Percentiles rank a stretch among this genome's conserved stretches.
These are phyloP conservation scores for Prinsepia uniflora DNA, from an alignment of 306 rosid species.

Conservation along the genomic window DNA sequence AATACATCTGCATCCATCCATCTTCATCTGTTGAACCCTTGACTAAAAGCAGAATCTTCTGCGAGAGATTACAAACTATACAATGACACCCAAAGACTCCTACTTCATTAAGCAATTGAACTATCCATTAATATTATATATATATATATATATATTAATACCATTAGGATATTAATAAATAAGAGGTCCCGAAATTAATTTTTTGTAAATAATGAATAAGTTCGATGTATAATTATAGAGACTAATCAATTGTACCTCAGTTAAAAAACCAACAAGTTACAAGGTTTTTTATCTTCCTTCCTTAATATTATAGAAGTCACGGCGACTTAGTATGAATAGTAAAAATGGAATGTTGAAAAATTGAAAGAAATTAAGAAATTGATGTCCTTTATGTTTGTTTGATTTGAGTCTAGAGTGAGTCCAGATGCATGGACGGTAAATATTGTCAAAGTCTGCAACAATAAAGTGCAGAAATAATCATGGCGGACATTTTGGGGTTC, in stretches of 20 bases:
- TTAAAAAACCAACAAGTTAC: no score
- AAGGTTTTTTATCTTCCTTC: no score
- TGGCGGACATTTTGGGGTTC: slow-evolving; percentile 11
- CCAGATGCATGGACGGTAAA: neutral
- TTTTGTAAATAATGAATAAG: no score
- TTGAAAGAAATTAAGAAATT: neutral
- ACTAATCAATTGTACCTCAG: no score
- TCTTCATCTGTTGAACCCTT: neutral
- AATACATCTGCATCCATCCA: neutral
- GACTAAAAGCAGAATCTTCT: neutral
- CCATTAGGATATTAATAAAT: no score
- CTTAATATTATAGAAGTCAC: neutral
- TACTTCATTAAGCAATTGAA: neutral
- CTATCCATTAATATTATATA: no score
- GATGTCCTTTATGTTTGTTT: neutral
- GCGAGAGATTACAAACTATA: no score
- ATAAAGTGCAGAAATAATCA: slow-evolving; percentile 7
- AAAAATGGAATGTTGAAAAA: neutral
- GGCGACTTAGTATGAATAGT: no score
- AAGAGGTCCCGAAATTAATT: no score
- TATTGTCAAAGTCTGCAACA: slow-evolving; percentile 2
- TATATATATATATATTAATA: no score
- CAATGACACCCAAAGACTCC: neutral
- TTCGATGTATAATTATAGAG: no score
- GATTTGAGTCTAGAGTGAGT: neutral